Evolutionary conservation across 1,284 basidiomycete species (phyloP).

Genomic region (Ceratobasidium sp.): DNA sequence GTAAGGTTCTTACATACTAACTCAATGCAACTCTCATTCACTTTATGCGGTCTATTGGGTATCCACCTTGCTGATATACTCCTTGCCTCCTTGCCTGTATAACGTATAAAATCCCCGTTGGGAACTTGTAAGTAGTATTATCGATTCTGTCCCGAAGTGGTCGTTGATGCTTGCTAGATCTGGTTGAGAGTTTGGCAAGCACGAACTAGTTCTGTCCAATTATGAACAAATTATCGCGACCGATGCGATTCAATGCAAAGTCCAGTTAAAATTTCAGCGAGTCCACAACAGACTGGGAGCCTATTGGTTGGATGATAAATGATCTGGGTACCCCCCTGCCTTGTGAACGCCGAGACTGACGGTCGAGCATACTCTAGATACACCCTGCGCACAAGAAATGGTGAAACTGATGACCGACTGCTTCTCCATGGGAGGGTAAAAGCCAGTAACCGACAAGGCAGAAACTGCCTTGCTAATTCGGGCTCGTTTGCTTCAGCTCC

Average conservation of each 20-base stretch:
- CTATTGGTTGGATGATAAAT: neutral
- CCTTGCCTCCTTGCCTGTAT: too few relatives aligned
- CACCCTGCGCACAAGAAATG: neutral
- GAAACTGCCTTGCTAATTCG: too few relatives aligned
- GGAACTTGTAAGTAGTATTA: neutral
- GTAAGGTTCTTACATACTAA: neutral
- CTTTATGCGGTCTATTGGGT: too few relatives aligned
- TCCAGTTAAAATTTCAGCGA: neutral
- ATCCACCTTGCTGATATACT: neutral
- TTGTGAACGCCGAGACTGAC: neutral
- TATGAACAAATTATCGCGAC: slow-evolving; percentile 5
- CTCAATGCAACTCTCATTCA: too few relatives aligned
- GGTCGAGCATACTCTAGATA: neutral
- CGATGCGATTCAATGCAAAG: neutral
- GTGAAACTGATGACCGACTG: neutral
- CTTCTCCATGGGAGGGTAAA: neutral
- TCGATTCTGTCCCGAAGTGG: neutral
- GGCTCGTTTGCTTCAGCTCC: neutral
- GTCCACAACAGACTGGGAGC: neutral
- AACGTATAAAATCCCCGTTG: too few relatives aligned
- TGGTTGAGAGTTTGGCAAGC: neutral
- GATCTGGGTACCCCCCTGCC: too few relatives aligned
- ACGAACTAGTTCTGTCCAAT: slow-evolving; percentile 15
- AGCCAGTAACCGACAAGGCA: neutral
- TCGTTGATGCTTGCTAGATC: neutral